Conservation (phyloP, 2,329 filamentous ascomycete genomes). For the Pezizomycotina sp. region DNA sequence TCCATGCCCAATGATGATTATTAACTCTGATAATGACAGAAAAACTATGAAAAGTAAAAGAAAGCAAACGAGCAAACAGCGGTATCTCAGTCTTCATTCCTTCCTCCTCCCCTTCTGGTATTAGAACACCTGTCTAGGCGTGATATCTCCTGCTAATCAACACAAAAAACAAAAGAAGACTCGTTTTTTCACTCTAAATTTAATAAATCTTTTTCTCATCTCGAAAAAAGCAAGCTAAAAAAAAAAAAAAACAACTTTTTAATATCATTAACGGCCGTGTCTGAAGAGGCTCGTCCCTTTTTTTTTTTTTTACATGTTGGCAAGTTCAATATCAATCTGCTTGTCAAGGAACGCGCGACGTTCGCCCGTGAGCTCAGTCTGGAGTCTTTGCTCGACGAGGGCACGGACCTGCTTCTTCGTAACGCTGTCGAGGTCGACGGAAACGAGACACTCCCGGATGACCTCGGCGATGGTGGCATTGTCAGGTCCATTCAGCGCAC, state of each 20-base stretch:
- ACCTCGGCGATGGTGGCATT: constrained; percentile 69
- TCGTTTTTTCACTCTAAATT: too few relatives aligned
- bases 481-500: constrained; percentile 46
- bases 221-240: background rate
- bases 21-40: background rate
- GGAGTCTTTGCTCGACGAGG: constrained; percentile 80
- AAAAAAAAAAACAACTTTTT: constrained; percentile 2
- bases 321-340: constrained; percentile 83
- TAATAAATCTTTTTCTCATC: constrained; percentile 1
- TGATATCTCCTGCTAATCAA: too few relatives aligned
- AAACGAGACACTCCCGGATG: constrained; percentile 63
- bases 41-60: too few relatives aligned
- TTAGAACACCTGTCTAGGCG: too few relatives aligned
- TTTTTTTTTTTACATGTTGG: constrained; percentile 78
- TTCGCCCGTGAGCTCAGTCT: constrained; percentile 75
- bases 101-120: too few relatives aligned
- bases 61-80: too few relatives aligned
- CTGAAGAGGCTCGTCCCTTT: too few relatives aligned
- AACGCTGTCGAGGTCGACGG: constrained; percentile 89
- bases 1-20: constrained; percentile 5
- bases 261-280: too few relatives aligned
- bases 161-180: too few relatives aligned
- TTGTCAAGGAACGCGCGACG: constrained; percentile 76
- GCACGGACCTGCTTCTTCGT: constrained; percentile 95
- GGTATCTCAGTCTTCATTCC: too few relatives aligned